phyloP scores from a whole-genome alignment of 768 basidiomycete species.

The Xerocomellus intermedius region DNA sequence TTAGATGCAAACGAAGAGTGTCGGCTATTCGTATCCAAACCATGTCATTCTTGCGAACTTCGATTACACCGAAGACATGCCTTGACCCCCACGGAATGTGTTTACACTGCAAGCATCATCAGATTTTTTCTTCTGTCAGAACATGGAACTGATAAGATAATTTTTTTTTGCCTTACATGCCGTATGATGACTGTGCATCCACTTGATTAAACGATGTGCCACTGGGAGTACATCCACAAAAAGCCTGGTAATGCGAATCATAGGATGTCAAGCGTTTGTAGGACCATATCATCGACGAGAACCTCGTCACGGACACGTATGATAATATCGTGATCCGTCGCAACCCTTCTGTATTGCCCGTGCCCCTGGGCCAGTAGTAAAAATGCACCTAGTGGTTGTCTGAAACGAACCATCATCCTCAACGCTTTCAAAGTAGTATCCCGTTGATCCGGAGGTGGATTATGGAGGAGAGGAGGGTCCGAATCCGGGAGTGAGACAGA shows the following conservation, averaged over 20 bases:
- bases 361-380: constrained; percentile 5
- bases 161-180: no score
- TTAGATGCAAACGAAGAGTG: no score
- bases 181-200: no score
- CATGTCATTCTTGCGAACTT: no score
- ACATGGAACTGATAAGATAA: no score
- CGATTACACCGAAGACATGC: no score
- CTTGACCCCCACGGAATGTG: no score
- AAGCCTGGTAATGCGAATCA: background rate
- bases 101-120: no score
- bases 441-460: background rate
- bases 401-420: constrained; percentile 11
- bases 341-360: constrained; percentile 16
- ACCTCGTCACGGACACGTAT: constrained; percentile 6
- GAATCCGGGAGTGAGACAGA: background rate
- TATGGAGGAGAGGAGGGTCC: background rate
- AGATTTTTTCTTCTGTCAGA: no score
- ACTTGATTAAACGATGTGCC: no score
- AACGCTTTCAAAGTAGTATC: background rate
- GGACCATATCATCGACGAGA: constrained; percentile 2
- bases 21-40: no score
- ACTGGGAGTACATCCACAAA: background rate
- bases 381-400: constrained; percentile 13
- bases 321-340: constrained; percentile 7
- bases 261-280: constrained; percentile 7